Percentiles rank a stretch among this genome's conserved stretches.
phyloP scores from a whole-genome alignment of 148 eudicot genomes.

The Amaranthus hypochondriacus region DNA sequence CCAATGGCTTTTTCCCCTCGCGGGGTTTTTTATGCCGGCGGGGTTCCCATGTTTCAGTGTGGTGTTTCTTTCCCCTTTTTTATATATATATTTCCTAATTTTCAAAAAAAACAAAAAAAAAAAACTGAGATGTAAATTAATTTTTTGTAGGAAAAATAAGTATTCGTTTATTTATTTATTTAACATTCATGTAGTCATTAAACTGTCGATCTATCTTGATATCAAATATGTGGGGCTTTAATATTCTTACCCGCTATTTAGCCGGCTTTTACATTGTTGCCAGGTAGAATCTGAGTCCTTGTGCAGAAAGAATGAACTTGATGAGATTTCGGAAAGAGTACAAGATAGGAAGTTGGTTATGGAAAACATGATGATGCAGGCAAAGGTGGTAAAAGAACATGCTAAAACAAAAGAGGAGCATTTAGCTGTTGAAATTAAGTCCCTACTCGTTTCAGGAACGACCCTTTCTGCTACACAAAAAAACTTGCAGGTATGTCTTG shows the following conservation, averaged over 20 bases:
- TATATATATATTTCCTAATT: too few relatives aligned
- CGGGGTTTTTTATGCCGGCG: not conserved
- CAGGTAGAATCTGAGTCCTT: conserved; percentile 80
- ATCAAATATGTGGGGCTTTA: conserved; percentile 19
- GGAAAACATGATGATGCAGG: conserved; percentile 73
- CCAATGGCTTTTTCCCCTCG: too few relatives aligned
- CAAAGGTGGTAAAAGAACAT: conserved; percentile 72
- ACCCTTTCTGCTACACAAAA: conserved; percentile 67
- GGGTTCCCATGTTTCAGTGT: not conserved
- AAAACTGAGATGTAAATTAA: not conserved
- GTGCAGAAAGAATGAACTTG: conserved; percentile 63
- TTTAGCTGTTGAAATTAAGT: conserved; percentile 66
- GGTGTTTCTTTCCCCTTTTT: too few relatives aligned
- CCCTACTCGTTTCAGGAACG: conserved; percentile 72
- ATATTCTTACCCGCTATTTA: conserved; percentile 27
- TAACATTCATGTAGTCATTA: not conserved
- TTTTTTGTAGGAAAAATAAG: not conserved
- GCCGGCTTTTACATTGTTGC: conserved; percentile 29
- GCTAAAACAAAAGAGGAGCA: conserved; percentile 75
- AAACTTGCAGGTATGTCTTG: conserved; percentile 56
- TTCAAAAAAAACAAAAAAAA: not conserved
- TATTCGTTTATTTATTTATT: not conserved
- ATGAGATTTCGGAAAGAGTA: conserved; percentile 79
- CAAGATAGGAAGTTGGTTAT: conserved; percentile 61
- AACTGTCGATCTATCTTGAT: not conserved